Evolutionary conservation across 306 rosid species (phyloP).

Genomic region (Geum urbanum): DNA sequence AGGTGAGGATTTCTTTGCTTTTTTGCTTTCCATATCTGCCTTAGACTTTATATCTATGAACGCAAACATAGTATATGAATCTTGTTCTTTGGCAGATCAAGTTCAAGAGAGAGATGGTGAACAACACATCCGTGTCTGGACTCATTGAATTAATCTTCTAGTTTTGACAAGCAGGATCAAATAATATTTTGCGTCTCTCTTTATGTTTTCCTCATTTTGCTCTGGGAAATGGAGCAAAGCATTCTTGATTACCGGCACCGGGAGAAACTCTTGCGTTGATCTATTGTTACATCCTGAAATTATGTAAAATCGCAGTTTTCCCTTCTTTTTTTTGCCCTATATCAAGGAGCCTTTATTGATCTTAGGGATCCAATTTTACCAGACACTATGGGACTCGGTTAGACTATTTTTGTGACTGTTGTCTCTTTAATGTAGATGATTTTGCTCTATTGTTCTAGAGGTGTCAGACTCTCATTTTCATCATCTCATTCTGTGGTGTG

Average conservation of each 20-base stretch:
- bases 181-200: conserved; percentile 41
- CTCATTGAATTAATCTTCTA: conserved; percentile 25
- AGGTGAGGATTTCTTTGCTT: conserved; percentile 45
- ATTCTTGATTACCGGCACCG: conserved; percentile 34
- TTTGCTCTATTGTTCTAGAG: conserved; percentile 18
- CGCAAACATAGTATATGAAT: conserved; percentile 1
- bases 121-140: conserved; percentile 15
- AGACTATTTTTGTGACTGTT: conserved; percentile 27
- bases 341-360: conserved; percentile 39
- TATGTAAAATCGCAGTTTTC: conserved; percentile 37
- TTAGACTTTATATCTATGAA: background rate
- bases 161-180: conserved; percentile 38
- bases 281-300: conserved; percentile 32
- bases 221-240: conserved; percentile 36
- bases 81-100: conserved; percentile 36
- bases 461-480: conserved; percentile 13
- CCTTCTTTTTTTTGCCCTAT: conserved; percentile 5
- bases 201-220: conserved; percentile 31
- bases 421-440: conserved; percentile 29
- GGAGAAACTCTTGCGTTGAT: conserved; percentile 24
- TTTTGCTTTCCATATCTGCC: background rate
- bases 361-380: conserved; percentile 35
- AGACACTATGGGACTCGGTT: conserved; percentile 28
- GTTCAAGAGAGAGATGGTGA: conserved; percentile 58
- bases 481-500: background rate